Evolutionary conservation across 805 yeast genomes (phyloP).

Genomic region (Hemisphaericaspora nanyangensis): DNA sequence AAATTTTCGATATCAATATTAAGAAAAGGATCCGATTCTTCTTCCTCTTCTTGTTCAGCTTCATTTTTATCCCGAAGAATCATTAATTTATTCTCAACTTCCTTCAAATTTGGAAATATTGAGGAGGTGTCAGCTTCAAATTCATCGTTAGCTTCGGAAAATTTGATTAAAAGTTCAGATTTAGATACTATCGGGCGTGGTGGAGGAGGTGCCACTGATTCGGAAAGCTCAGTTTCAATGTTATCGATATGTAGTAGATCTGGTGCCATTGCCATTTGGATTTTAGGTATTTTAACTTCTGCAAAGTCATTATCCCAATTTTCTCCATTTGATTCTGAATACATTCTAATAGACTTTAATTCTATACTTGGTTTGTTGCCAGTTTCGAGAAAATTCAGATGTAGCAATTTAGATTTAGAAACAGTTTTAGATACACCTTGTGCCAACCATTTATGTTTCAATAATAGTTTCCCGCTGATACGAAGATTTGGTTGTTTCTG

Average conservation of each 20-base stretch:
- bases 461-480: conserved; percentile 49
- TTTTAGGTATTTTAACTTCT: conserved; percentile 10
- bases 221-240: conserved; percentile 6
- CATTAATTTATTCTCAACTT: neutral
- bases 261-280: conserved; percentile 1
- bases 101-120: conserved; percentile 1
- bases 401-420: neutral
- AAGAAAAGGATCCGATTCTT: conserved; percentile 33
- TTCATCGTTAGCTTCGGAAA: conserved; percentile 23
- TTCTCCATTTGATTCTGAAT: conserved; percentile 28
- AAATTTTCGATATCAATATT: conserved; percentile 35
- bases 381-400: neutral
- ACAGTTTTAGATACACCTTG: conserved; percentile 5
- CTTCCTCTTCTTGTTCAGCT: conserved; percentile 10
- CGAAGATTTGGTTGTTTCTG: conserved; percentile 64
- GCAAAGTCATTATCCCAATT: conserved; percentile 34
- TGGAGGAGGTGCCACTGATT: neutral
- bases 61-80: conserved; percentile 5
- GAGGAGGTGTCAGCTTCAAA: conserved; percentile 10
- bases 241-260: conserved; percentile 10
- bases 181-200: conserved; percentile 15
- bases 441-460: conserved; percentile 60
- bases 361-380: conserved; percentile 7
- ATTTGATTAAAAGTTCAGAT: conserved; percentile 27
- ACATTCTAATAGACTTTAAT: conserved; percentile 20